These are phyloP conservation scores for Mycena venus DNA, from an alignment of 768 basidiomycete species.

Conservation along the genomic window DNA sequence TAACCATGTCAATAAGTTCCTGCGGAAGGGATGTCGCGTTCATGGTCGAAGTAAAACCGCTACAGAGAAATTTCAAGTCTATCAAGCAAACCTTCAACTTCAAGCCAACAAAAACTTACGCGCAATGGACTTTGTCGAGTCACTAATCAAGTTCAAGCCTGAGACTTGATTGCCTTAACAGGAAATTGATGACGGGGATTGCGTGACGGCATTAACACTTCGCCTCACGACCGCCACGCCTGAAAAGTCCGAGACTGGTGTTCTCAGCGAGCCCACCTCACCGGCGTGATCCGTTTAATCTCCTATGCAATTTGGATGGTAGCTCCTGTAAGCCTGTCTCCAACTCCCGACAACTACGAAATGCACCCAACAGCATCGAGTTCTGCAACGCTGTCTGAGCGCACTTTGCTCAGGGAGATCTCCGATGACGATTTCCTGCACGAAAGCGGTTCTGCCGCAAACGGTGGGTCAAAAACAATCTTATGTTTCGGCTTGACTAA, in stretches of 20 bases:
- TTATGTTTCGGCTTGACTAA: neutral
- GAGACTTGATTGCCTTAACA: no score
- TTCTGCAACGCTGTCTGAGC: neutral
- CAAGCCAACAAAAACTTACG: no score
- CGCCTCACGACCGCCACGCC: neutral
- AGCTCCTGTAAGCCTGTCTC: conserved; percentile 16
- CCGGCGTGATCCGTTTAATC: neutral
- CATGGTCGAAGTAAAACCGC: no score
- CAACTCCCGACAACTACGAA: conserved; percentile 20
- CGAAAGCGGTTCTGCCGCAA: neutral
- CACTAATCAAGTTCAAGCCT: no score
- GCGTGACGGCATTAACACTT: neutral
- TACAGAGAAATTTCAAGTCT: no score
- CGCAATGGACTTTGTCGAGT: no score
- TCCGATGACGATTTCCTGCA: conserved; percentile 24
- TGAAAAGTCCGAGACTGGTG: neutral
- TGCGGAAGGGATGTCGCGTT: neutral
- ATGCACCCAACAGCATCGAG: conserved; percentile 19
- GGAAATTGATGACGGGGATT: no score
- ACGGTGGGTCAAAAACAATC: neutral
- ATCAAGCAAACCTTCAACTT: no score
- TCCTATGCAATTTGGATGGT: conserved; percentile 30
- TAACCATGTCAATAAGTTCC: neutral
- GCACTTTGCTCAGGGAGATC: conserved; percentile 24
- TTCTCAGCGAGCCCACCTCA: no score